These are phyloP conservation scores for Magnolia changhungtana DNA, from an alignment of 164 flowering plant species.

Conservation along the genomic window DNA sequence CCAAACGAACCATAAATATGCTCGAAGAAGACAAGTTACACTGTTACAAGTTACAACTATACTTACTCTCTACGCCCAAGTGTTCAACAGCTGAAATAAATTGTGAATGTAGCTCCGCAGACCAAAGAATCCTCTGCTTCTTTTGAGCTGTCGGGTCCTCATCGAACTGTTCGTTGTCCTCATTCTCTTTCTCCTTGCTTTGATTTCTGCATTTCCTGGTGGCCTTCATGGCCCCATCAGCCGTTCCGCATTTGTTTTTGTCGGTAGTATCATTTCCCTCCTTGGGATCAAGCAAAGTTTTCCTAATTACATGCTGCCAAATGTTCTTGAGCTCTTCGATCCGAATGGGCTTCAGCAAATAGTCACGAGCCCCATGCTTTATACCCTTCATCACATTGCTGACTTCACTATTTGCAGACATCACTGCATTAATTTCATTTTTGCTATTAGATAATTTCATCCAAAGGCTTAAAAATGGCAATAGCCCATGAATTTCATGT, in stretches of 20 bases:
- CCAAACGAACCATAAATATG: no score
- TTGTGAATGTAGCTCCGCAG: constrained; percentile 19
- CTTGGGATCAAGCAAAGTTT: constrained; percentile 8
- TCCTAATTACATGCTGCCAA: constrained; percentile 46
- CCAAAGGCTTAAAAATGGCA: background rate
- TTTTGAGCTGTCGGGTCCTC: constrained; percentile 13
- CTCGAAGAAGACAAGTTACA: no score
- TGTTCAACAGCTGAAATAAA: constrained; percentile 25
- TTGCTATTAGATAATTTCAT: background rate
- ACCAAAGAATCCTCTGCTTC: constrained; percentile 31
- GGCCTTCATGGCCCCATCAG: background rate
- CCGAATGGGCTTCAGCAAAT: constrained; percentile 33
- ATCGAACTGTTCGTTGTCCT: constrained; percentile 1
- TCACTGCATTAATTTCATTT: constrained; percentile 25
- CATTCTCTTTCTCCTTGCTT: constrained; percentile 9
- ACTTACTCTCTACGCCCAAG: constrained; percentile 32
- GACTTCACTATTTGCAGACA: constrained; percentile 23
- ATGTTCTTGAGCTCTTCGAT: constrained; percentile 34
- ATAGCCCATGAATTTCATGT: background rate
- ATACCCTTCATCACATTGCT: constrained; percentile 36
- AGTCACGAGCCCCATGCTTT: constrained; percentile 37
- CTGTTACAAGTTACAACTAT: background rate
- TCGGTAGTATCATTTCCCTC: constrained; percentile 1
- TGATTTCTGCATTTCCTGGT: constrained; percentile 8
- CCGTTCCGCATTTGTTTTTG: background rate